Evolutionary conservation across 768 basidiomycete genomes (phyloP).

Genomic region (Crucibulum laeve): DNA sequence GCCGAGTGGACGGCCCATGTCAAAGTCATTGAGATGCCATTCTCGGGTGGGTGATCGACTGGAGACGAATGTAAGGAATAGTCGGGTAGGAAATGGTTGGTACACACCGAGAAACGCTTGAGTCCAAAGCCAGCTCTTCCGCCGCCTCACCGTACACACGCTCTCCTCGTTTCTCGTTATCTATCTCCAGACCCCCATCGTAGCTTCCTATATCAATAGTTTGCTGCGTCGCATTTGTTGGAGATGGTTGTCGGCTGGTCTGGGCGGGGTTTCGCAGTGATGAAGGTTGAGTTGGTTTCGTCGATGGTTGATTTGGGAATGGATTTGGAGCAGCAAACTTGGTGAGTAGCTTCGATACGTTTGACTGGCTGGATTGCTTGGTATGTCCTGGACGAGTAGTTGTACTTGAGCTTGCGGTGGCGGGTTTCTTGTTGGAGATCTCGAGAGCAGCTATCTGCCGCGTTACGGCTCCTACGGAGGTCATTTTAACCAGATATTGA

Average conservation of each 20-base stretch:
- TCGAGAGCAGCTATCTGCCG: slow-evolving; percentile 69
- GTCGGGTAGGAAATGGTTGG: not conserved
- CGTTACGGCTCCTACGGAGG: slow-evolving; percentile 56
- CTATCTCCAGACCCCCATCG: slow-evolving; percentile 94
- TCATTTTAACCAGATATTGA: not conserved
- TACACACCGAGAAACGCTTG: slow-evolving; percentile 63
- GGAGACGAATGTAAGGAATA: not conserved
- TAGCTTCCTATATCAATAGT: slow-evolving; percentile 82
- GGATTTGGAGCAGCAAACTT: slow-evolving; percentile 72
- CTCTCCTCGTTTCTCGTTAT: slow-evolving; percentile 78
- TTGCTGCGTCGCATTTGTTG: not conserved
- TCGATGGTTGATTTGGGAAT: slow-evolving; percentile 25
- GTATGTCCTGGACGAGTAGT: slow-evolving; percentile 29
- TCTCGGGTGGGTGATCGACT: slow-evolving; percentile 75
- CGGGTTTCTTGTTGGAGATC: slow-evolving; percentile 51
- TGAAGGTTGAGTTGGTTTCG: slow-evolving; percentile 34
- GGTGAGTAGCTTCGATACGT: slow-evolving; percentile 66
- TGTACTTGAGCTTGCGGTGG: slow-evolving; percentile 21
- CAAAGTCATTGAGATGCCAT: slow-evolving; percentile 83
- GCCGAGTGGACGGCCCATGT: slow-evolving; percentile 94
- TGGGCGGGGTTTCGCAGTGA: slow-evolving; percentile 37
- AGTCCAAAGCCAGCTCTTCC: slow-evolving; percentile 79
- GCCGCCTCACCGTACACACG: slow-evolving; percentile 75
- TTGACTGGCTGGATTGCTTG: slow-evolving; percentile 57
- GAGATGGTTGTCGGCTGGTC: not conserved